These are phyloP conservation scores for Passiflora organensis DNA, from an alignment of 345 rosid genomes.

Conservation along the genomic window DNA sequence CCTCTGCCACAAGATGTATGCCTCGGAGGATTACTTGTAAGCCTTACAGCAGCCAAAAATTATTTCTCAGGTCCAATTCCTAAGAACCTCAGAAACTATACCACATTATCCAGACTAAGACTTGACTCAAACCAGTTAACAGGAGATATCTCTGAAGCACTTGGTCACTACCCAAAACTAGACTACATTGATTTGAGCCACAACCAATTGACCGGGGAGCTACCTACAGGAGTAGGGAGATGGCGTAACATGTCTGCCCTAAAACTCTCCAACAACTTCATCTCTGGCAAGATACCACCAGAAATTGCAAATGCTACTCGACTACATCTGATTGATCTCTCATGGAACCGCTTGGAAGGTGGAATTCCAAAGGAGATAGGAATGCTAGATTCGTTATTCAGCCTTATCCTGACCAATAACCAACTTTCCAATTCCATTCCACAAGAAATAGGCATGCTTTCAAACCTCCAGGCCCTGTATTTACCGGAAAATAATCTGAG, in stretches of 20 bases:
- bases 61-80: too few species aligned
- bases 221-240: neutral
- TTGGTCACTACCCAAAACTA: too few species aligned
- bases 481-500: neutral
- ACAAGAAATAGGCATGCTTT: neutral
- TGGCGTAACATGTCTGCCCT: neutral
- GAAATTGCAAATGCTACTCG: neutral
- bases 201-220: neutral
- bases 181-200: too few species aligned
- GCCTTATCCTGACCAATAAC: neutral
- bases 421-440: constrained; percentile 6
- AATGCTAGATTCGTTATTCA: neutral
- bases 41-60: too few species aligned
- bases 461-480: neutral
- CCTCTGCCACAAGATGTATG: too few species aligned
- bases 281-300: constrained; percentile 7
- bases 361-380: neutral
- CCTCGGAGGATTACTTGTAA: too few species aligned
- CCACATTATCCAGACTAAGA: too few species aligned
- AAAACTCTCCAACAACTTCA: neutral
- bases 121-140: too few species aligned
- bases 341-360: constrained; percentile 3
- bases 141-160: too few species aligned
- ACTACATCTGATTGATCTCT: constrained; percentile 2
- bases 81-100: too few species aligned